These are phyloP conservation scores for Sequoia sempervirens DNA, from an alignment of 75 land plant genomes.

Conservation along the genomic window DNA sequence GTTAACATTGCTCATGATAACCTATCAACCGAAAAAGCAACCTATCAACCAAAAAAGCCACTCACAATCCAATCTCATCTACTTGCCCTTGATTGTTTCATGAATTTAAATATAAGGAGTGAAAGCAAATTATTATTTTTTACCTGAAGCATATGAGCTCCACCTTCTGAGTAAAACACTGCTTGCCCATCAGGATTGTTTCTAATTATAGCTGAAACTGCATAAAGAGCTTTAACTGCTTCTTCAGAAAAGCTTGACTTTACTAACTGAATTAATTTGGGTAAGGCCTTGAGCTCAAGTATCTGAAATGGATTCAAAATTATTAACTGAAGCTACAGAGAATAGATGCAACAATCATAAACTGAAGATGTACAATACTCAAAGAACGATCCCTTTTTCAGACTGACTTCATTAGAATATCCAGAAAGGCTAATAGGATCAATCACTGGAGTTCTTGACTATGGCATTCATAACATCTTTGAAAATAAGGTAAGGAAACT, in stretches of 20 bases:
- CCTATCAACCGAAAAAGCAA: constrained; percentile 49
- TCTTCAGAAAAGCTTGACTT: constrained; percentile 64
- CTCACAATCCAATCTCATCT: background rate
- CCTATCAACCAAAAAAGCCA: too few species aligned
- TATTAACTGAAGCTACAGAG: background rate
- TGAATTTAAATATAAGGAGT: background rate
- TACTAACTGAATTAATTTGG: constrained; percentile 71
- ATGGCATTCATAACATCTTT: background rate
- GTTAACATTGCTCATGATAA: constrained; percentile 53
- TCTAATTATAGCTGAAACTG: constrained; percentile 81
- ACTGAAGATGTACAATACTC: background rate
- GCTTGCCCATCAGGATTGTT: constrained; percentile 72
- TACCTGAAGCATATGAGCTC: constrained; percentile 76
- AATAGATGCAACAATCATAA: background rate
- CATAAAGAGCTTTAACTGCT: constrained; percentile 89
- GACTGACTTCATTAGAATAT: background rate
- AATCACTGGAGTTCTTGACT: background rate
- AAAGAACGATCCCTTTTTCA: background rate
- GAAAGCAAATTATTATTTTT: background rate
- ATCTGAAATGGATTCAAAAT: constrained; percentile 33
- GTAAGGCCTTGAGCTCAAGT: constrained; percentile 56
- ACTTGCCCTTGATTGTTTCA: background rate
- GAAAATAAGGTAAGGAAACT: background rate
- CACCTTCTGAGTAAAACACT: constrained; percentile 59
- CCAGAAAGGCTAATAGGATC: background rate